Percentiles rank a stretch among this genome's conserved stretches.
These are phyloP conservation scores for Sequoiadendron giganteum DNA, from an alignment of 75 land plant genomes.

Conservation along the genomic window DNA sequence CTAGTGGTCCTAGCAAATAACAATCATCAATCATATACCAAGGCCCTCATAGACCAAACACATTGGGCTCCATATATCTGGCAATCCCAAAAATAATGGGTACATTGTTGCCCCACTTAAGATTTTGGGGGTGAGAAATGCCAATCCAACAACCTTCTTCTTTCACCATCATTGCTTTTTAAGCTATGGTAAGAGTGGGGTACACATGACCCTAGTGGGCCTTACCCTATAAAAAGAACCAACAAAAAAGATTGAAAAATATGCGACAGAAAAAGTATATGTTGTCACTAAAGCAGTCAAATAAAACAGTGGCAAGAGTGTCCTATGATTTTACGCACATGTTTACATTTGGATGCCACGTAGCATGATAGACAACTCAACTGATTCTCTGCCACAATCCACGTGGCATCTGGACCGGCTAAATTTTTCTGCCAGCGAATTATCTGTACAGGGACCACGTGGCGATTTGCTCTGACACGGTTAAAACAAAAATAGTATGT, in stretches of 20 bases:
- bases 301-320: not conserved
- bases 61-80: not conserved
- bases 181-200: not conserved
- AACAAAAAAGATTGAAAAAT: not conserved
- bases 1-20: not conserved
- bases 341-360: not conserved
- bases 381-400: not conserved
- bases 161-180: not conserved
- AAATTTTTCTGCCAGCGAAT: too few species aligned
- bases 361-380: not conserved
- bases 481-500: too few species aligned
- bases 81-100: not conserved
- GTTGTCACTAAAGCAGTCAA: not conserved
- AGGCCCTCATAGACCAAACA: not conserved
- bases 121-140: not conserved
- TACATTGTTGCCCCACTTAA: not conserved
- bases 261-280: not conserved
- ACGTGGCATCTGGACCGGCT: not conserved
- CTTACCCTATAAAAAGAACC: not conserved
- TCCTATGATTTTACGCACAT: not conserved
- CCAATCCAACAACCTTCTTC: not conserved
- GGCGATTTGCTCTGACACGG: too few species aligned
- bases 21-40: not conserved
- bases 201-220: not conserved
- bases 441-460: too few species aligned